These are phyloP conservation scores for Kalmanozyma brasiliensis DNA, from an alignment of 1,284 basidiomycete species.

Conservation along the genomic window DNA sequence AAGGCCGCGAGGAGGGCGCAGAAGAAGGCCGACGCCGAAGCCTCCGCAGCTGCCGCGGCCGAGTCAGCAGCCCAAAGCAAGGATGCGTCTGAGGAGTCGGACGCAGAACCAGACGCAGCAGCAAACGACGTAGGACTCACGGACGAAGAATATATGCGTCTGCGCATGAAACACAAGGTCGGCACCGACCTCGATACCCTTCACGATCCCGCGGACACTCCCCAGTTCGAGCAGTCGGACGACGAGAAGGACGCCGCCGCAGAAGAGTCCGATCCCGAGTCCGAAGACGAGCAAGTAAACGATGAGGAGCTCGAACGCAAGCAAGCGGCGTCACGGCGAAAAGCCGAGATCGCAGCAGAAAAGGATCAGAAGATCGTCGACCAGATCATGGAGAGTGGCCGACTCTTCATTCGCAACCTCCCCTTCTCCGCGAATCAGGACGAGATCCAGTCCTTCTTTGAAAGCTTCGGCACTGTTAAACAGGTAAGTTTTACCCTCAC, in stretches of 20 bases:
- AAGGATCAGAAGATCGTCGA: slow-evolving; percentile 66
- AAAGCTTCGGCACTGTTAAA: slow-evolving; percentile 76
- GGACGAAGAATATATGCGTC: slow-evolving; percentile 69
- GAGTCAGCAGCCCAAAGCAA: slow-evolving; percentile 2
- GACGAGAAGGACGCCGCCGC: slow-evolving; percentile 49
- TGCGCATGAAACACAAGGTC: slow-evolving; percentile 67
- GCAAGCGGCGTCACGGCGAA: slow-evolving; percentile 35
- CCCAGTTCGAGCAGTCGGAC: slow-evolving; percentile 64
- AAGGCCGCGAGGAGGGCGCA: slow-evolving; percentile 41
- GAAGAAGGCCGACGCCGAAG: slow-evolving; percentile 22
- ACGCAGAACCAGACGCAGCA: slow-evolving; percentile 48
- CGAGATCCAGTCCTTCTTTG: slow-evolving; percentile 79
- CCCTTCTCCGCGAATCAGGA: slow-evolving; percentile 82
- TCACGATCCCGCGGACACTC: slow-evolving; percentile 15
- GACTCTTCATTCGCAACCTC: slow-evolving; percentile 91
- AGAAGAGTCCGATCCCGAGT: slow-evolving; percentile 28
- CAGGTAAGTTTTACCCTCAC: slow-evolving; percentile 65
- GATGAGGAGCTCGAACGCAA: slow-evolving; percentile 33
- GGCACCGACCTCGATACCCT: slow-evolving; percentile 51
- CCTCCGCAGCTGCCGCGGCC: slow-evolving; percentile 11
- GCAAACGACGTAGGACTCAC: slow-evolving; percentile 60
- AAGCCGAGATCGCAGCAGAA: slow-evolving; percentile 43
- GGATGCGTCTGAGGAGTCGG: slow-evolving; percentile 14
- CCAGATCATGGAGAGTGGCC: slow-evolving; percentile 80
- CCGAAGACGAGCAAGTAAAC: slow-evolving; percentile 27